These are phyloP conservation scores for Fusarium albidum DNA, from an alignment of 2,329 filamentous ascomycete species.

Conservation along the genomic window DNA sequence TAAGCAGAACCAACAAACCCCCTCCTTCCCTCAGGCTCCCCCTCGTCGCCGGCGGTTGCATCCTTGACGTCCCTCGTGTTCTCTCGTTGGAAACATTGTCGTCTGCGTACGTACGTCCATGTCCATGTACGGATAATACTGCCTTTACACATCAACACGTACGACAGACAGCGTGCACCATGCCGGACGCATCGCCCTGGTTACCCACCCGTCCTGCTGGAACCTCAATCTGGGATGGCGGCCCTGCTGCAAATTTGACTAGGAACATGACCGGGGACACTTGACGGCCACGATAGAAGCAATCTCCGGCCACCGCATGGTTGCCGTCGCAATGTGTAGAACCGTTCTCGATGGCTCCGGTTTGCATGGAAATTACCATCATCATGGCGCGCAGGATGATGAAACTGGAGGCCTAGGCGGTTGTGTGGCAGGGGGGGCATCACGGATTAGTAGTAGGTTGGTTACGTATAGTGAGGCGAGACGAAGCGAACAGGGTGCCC, in stretches of 20 bases:
- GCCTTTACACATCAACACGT: slow-evolving; percentile 21
- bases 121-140: background rate
- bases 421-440: slow-evolving; percentile 23
- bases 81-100: slow-evolving; percentile 19
- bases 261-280: slow-evolving; percentile 18
- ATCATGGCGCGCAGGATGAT: slow-evolving; percentile 34
- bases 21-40: too few species aligned
- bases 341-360: slow-evolving; percentile 26
- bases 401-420: slow-evolving; percentile 31
- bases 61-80: slow-evolving; percentile 28
- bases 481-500: slow-evolving; percentile 11
- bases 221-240: slow-evolving; percentile 32
- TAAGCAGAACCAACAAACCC: slow-evolving; percentile 3
- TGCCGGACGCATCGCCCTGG: slow-evolving; percentile 29
- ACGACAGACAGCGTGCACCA: slow-evolving; percentile 17
- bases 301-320: slow-evolving; percentile 39
- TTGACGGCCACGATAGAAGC: slow-evolving; percentile 26
- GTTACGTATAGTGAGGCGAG: slow-evolving; percentile 25
- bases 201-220: slow-evolving; percentile 35
- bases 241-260: slow-evolving; percentile 36
- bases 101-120: slow-evolving; percentile 10
- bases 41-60: slow-evolving; percentile 4
- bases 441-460: slow-evolving; percentile 28
- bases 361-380: slow-evolving; percentile 38
- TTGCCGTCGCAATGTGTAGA: slow-evolving; percentile 35